These are phyloP conservation scores for Verticillium albo-atrum DNA, from an alignment of 2,329 filamentous ascomycete genomes.

Conservation along the genomic window DNA sequence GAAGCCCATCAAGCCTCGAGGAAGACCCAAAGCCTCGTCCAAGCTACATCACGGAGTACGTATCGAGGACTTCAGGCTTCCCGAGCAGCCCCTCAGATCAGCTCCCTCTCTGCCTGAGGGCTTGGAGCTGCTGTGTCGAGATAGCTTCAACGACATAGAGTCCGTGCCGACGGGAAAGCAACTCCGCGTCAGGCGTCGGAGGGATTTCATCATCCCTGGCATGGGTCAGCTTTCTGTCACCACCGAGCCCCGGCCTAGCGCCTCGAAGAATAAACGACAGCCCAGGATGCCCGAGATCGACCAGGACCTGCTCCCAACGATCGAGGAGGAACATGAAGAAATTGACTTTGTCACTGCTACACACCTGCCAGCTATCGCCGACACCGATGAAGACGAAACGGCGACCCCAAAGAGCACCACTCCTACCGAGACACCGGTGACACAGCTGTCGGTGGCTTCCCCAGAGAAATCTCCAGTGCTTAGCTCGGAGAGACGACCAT, in stretches of 20 bases:
- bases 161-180: background rate
- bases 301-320: background rate
- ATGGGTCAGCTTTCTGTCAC: background rate
- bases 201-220: background rate
- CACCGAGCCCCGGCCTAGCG: background rate
- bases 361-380: background rate
- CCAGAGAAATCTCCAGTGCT: background rate
- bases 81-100: background rate
- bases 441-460: background rate
- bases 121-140: constrained; percentile 21
- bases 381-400: background rate
- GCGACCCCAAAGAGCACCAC: background rate
- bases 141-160: constrained; percentile 23
- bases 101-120: constrained; percentile 1
- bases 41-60: background rate
- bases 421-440: background rate
- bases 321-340: background rate
- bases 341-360: background rate
- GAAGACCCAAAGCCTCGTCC: background rate
- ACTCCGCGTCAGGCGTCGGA: background rate
- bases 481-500: background rate
- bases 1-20: constrained; percentile 15
- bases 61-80: background rate
- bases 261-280: background rate
- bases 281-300: background rate